A percentile compares a stretch with the other conserved stretches of the same genome.
phyloP scores from a whole-genome alignment of 495 filamentous ascomycete species.

The Lophium mytilinum region DNA sequence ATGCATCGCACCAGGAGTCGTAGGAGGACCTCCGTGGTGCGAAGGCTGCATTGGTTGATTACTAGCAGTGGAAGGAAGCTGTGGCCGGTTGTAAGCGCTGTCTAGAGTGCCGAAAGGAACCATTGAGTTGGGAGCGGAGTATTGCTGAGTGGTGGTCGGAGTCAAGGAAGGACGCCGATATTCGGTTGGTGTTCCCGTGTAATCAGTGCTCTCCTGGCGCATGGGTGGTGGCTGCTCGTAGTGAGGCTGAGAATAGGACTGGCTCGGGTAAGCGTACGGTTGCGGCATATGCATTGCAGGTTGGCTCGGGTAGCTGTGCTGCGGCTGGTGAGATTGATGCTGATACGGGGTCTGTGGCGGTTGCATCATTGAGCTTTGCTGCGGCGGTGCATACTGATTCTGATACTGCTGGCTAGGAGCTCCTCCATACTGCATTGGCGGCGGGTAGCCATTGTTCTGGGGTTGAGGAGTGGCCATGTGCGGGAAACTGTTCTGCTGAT shows the following conservation, averaged over 20 bases:
- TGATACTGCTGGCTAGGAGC: constrained; percentile 25
- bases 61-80: constrained; percentile 11
- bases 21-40: constrained; percentile 12
- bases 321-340: constrained; percentile 21
- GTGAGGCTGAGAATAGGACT: constrained; percentile 25
- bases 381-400: constrained; percentile 23
- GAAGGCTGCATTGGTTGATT: constrained; percentile 26
- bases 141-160: constrained; percentile 20
- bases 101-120: constrained; percentile 14
- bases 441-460: constrained; percentile 27
- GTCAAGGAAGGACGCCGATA: constrained; percentile 26
- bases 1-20: constrained; percentile 11
- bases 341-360: constrained; percentile 28
- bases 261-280: constrained; percentile 23
- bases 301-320: constrained; percentile 22
- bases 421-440: constrained; percentile 28
- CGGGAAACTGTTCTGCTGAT: constrained; percentile 27
- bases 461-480: constrained; percentile 35
- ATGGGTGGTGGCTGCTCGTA: constrained; percentile 27
- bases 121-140: constrained; percentile 13
- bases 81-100: constrained; percentile 16
- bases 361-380: constrained; percentile 28
- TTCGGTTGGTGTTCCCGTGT: constrained; percentile 15
- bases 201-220: constrained; percentile 27
- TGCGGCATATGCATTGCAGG: constrained; percentile 25